Evolutionary conservation across 768 basidiomycete species (phyloP), one percentile per base, ranked within the genome.

Genomic region (Calocybe gangraenosa): DNA sequence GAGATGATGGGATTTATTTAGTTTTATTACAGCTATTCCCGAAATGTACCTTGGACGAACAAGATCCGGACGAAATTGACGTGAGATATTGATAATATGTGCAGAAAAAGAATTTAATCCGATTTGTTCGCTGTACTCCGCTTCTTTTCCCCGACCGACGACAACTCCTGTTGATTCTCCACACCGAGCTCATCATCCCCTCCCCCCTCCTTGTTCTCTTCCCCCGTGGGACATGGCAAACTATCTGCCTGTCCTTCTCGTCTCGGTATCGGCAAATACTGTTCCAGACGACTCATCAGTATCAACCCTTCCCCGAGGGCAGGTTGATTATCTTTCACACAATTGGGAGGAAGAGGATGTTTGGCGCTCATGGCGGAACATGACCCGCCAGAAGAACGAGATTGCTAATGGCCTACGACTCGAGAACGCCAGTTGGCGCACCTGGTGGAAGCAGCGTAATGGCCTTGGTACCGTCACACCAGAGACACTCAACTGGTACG

Each of bases 361-460:
- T 9, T 96, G 92, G 92, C 83, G 88, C 44, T 89, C 86, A n/a
- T 99, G 95, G 95, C 77, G 94, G 53, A 91, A 84, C 62, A 98
- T 97, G 92, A 98, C 95, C 37, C 78, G 90, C 45, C 92, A 93
- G 74, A 99, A 98, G 80, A 88, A 95, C 62, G 95, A 92, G 68
- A 96, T 99, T 60, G 82, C 91, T 5, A 98, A 99, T 62, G 95
- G 95, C 37, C 75, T 87, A 38, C 74, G 95, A 39, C 79, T 99
- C 46, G 96, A 99, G 74, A 99, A 99, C 59, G 96, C 96, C 7
- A 91, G 87, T 49, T 99, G 95, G 95, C 73, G 95, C 33, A 98
- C 94, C 1, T 99, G 95, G 95, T 97, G 94, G 85, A 97, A 98
- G 69, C 94, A 97, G 77, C 75, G 95, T 51, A 96, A 96, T 58